Evolutionary conservation across 495 filamentous ascomycete genomes (phyloP), one percentile per base, ranked within the genome.

Genomic region (Penicillium bovifimosum): DNA sequence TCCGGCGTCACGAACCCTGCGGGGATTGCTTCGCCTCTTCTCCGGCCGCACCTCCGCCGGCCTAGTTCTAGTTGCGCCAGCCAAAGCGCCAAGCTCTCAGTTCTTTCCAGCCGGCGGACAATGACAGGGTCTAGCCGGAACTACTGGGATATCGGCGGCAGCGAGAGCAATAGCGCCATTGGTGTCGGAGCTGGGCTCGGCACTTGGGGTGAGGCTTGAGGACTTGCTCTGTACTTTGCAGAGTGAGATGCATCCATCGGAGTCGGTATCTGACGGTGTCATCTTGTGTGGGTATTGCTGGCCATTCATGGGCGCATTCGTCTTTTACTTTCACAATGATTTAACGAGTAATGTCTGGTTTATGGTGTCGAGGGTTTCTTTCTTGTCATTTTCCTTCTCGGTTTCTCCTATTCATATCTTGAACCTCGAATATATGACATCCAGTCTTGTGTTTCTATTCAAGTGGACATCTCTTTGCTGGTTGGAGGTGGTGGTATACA

Each of bases 131-230:
- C 85, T 18, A 86, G 80, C 33, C 73, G 86, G 51, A 83, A 87
- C 74, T 96, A 90, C 66, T 95, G 91, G 91, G 90, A 95, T 65
- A 80, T 92, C 44, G 87, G 88, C 18, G 86, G 81, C 0, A 88
- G 84, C 55, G 87, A 87, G 7, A 90, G 83, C 51, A 86, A 80
- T 4, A 87, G 84, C 58, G 76, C 81, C 29, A 79, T 86, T 66
- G 80, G 80, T 34, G 73, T 73, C 28, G 73, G 70, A 16, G 78
- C 80, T 38, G 84, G 83, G 6, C 77, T 90, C 67, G 85, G 87
- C 17, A 80, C 79, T 44, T 90, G 86, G 83, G 87, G 86, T 14
- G 88, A 90, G 69, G 80, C 82, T 2, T 88, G 58, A 59, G 47
- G 34, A 18, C n/a, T 34, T 29, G 10, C 18, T 28, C 20, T 24